Evolutionary conservation across 352 stramenopile genomes (phyloP).

Genomic region (Phytophthora pini): DNA sequence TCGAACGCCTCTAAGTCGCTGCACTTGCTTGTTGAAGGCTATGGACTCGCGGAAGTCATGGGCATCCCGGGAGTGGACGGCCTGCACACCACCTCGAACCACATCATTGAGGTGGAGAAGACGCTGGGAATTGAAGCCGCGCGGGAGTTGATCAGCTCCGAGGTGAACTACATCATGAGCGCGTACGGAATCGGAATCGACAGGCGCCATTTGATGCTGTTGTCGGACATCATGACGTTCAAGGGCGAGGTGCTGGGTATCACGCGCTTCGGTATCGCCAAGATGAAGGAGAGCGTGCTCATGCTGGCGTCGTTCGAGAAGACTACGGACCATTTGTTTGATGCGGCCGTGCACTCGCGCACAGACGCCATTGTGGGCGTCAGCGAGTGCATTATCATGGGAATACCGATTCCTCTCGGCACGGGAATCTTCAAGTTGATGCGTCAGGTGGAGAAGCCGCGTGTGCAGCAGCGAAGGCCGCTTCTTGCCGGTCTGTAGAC

Average conservation of each 20-base stretch:
- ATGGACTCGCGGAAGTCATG: constrained; percentile 98
- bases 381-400: constrained; percentile 99
- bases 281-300: constrained; percentile 99
- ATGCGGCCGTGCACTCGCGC: constrained; percentile 98
- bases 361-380: constrained; percentile 99
- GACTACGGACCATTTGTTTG: constrained; percentile 99
- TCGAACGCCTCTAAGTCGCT: constrained; percentile 78
- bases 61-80: constrained; percentile 97
- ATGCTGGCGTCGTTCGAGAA: constrained; percentile 99
- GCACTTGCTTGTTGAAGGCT: constrained; percentile 99
- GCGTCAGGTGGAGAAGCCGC: constrained; percentile 80
- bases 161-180: constrained; percentile 99
- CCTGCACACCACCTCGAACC: constrained; percentile 97
- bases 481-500: constrained; percentile 43
- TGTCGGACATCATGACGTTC: constrained; percentile 99
- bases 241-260: constrained; percentile 93
- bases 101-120: constrained; percentile 97
- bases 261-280: constrained; percentile 98
- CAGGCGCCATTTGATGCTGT: constrained; percentile 97
- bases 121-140: constrained; percentile 99
- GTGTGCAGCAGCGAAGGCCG: constrained; percentile 67
- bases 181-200: constrained; percentile 99
- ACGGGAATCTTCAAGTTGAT: constrained; percentile 98
- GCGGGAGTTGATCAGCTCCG: constrained; percentile 95
- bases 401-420: constrained; percentile 98